A percentile compares a stretch with the other conserved stretches of the same genome.
These are phyloP conservation scores for Diaporthe capsici DNA, from an alignment of 2,329 filamentous ascomycete species.

Conservation along the genomic window DNA sequence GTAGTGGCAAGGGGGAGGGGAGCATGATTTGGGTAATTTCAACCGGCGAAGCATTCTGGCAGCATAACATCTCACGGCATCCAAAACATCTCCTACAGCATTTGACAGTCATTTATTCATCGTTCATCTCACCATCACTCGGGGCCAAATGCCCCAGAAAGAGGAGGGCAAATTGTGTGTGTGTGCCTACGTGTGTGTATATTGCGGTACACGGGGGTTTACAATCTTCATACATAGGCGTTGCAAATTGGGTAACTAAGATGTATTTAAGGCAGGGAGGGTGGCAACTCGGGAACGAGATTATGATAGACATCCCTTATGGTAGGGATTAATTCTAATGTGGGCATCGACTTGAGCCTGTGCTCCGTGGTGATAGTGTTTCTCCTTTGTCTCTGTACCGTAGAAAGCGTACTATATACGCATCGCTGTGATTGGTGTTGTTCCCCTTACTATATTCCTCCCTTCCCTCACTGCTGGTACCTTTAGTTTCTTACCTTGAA, in stretches of 20 bases:
- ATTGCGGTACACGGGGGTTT: conserved; percentile 4
- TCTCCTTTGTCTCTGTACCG: neutral
- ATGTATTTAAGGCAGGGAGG: conserved; percentile 33
- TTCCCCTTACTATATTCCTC: neutral
- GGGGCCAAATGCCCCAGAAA: conserved; percentile 8
- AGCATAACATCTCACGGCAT: conserved; percentile 35
- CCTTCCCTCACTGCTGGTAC: no score
- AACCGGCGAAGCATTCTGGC: conserved; percentile 33
- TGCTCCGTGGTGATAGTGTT: neutral
- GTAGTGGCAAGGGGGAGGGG: neutral
- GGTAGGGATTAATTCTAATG: conserved; percentile 41
- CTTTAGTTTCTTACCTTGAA: neutral
- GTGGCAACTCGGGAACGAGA: conserved; percentile 37
- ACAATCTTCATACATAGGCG: conserved; percentile 30
- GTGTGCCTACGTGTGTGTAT: conserved; percentile 27
- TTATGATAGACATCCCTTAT: conserved; percentile 40
- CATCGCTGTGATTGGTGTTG: neutral
- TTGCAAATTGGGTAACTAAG: conserved; percentile 35
- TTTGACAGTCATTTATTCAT: conserved; percentile 37
- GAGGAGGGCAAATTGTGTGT: conserved; percentile 38
- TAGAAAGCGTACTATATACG: neutral
- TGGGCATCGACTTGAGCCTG: conserved; percentile 32
- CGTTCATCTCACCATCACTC: conserved; percentile 26
- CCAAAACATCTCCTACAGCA: conserved; percentile 37
- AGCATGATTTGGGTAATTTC: conserved; percentile 20